Conservation (phyloP, 2,329 filamentous ascomycete species). For the Calcarisporium arbuscula region DNA sequence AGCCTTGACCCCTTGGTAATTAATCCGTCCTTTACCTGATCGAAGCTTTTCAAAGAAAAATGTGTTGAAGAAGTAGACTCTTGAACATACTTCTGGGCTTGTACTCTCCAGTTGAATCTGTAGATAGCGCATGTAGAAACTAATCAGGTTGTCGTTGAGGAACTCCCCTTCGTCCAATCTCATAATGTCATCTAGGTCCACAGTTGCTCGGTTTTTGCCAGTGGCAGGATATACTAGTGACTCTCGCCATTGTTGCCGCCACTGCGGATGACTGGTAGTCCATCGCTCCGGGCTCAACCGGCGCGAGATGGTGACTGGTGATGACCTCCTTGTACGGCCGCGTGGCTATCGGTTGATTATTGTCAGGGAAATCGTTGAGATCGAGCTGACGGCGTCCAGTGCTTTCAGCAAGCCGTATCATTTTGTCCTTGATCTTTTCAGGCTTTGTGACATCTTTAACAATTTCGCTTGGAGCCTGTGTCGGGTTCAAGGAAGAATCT, state of each 20-base stretch:
- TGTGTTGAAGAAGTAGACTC: slow-evolving; percentile 85
- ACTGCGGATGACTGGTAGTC: slow-evolving; percentile 44
- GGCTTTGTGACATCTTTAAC: background rate
- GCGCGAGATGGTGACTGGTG: slow-evolving; percentile 1
- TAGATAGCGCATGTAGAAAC: slow-evolving; percentile 75
- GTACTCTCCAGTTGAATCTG: slow-evolving; percentile 53
- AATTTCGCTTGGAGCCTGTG: slow-evolving; percentile 1
- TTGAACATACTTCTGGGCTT: slow-evolving; percentile 49
- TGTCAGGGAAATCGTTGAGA: background rate
- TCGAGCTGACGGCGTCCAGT: background rate
- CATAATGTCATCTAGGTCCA: slow-evolving; percentile 66
- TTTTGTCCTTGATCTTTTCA: slow-evolving; percentile 20
- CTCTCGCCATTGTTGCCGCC: slow-evolving; percentile 47
- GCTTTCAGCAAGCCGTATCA: slow-evolving; percentile 11
- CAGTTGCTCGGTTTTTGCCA: slow-evolving; percentile 55
- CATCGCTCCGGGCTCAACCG: slow-evolving; percentile 29
- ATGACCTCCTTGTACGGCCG: background rate
- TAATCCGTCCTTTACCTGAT: slow-evolving; percentile 56
- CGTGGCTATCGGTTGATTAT: background rate
- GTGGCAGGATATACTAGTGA: slow-evolving; percentile 56
- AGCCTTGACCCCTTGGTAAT: slow-evolving; percentile 76
- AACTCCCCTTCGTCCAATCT: slow-evolving; percentile 79
- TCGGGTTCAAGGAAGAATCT: background rate
- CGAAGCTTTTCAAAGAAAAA: slow-evolving; percentile 82
- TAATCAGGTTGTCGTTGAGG: slow-evolving; percentile 87